Evolutionary conservation across 768 basidiomycete species (phyloP).

Genomic region (Pleurotus pulmonarius): DNA sequence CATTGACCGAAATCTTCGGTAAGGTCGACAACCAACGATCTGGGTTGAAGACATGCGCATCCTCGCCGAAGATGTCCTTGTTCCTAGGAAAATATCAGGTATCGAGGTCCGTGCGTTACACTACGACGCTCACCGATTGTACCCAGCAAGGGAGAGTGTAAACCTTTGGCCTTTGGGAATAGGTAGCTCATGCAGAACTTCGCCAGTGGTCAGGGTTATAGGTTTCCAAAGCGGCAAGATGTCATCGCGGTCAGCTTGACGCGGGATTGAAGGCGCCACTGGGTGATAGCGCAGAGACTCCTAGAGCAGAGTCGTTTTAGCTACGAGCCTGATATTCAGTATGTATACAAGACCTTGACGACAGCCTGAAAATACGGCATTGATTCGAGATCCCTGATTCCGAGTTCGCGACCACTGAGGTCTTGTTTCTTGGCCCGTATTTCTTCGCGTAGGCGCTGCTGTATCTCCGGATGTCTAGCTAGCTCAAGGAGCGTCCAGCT

Average conservation of each 20-base stretch:
- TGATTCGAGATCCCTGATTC: constrained; percentile 43
- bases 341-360: constrained; percentile 31
- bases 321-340: background rate
- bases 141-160: constrained; percentile 44
- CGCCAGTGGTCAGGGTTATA: constrained; percentile 40
- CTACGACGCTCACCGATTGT: constrained; percentile 41
- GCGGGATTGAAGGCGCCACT: constrained; percentile 26
- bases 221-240: constrained; percentile 54
- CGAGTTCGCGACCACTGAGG: constrained; percentile 34
- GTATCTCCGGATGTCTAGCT: constrained; percentile 51
- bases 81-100: constrained; percentile 22
- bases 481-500: constrained; percentile 65
- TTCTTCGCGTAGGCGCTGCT: constrained; percentile 60
- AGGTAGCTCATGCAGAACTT: constrained; percentile 39
- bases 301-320: constrained; percentile 17
- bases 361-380: constrained; percentile 48
- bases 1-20: constrained; percentile 33
- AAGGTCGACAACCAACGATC: constrained; percentile 43
- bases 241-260: constrained; percentile 47
- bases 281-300: constrained; percentile 44
- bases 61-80: constrained; percentile 41
- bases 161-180: constrained; percentile 50
- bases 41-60: constrained; percentile 43
- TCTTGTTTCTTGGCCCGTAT: constrained; percentile 34
- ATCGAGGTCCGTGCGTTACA: background rate